Evolutionary conservation across 1,139 yeast species (phyloP).

Genomic region (Taphrina confusa): DNA sequence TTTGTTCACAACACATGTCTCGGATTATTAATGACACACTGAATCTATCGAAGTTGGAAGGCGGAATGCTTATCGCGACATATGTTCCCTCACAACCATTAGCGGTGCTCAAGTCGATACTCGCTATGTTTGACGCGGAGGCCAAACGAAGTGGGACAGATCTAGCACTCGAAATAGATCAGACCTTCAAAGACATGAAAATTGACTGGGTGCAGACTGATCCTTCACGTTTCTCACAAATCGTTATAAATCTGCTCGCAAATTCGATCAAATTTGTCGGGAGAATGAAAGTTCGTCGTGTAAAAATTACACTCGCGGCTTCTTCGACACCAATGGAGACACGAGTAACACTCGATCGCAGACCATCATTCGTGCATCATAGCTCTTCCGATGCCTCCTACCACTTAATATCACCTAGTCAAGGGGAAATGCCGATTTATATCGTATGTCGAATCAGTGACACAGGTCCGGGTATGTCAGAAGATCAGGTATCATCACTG

Average conservation of each 20-base stretch:
- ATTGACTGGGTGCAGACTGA: conserved; percentile 38
- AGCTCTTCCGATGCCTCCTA: conserved; percentile 4
- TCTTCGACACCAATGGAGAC: conserved; percentile 4
- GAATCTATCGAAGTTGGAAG: conserved; percentile 39
- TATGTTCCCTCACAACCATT: conserved; percentile 38
- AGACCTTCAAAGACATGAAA: conserved; percentile 21
- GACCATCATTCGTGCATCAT: conserved; percentile 3
- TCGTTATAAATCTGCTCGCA: conserved; percentile 85
- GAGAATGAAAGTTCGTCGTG: neutral
- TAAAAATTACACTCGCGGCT: conserved; percentile 9
- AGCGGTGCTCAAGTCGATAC: conserved; percentile 36
- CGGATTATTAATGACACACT: conserved; percentile 40
- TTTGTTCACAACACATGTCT: conserved; percentile 40
- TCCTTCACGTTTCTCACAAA: conserved; percentile 52
- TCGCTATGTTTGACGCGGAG: conserved; percentile 40
- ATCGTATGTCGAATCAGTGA: conserved; percentile 53
- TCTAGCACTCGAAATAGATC: conserved; percentile 34
- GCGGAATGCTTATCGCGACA: conserved; percentile 39
- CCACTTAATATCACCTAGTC: neutral
- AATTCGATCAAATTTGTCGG: conserved; percentile 56
- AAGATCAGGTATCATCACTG: conserved; percentile 46
- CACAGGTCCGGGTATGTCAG: conserved; percentile 64
- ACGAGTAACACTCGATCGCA: neutral
- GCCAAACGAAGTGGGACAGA: conserved; percentile 30
- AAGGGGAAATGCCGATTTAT: conserved; percentile 5